Conservation (phyloP, 2,329 filamentous ascomycete genomes). For the Trichoderma polysporum region DNA sequence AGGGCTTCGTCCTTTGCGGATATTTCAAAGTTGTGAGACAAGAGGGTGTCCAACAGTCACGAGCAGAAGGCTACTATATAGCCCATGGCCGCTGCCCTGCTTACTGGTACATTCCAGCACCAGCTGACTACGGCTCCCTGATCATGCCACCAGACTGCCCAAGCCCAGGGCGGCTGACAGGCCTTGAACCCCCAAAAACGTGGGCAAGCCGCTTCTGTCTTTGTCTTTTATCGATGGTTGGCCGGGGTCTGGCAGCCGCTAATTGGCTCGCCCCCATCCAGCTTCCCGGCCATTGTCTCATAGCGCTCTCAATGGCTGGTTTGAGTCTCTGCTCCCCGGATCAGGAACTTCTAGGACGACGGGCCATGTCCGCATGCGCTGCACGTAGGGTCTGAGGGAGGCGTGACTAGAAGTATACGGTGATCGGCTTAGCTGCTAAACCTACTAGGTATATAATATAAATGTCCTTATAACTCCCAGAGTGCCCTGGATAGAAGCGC, state of each 20-base stretch:
- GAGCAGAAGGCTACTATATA: not conserved
- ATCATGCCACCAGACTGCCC: slow-evolving; percentile 3
- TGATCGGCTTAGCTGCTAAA: not conserved
- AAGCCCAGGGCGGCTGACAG: not conserved
- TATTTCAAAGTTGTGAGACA: not conserved
- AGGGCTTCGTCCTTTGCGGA: not conserved
- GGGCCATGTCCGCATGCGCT: not conserved
- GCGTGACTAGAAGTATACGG: not conserved
- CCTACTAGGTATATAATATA: not conserved
- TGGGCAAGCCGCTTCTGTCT: not conserved
- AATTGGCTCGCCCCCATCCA: slow-evolving; percentile 4
- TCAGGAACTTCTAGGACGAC: not conserved
- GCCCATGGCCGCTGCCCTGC: not conserved
- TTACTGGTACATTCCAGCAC: not conserved
- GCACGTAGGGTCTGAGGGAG: not conserved
- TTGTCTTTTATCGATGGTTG: not conserved
- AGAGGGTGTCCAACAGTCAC: not conserved
- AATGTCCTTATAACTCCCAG: not conserved
- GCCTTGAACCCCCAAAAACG: not conserved
- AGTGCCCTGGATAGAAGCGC: not conserved
- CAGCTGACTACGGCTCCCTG: not conserved
- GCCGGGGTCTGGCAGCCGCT: not conserved
- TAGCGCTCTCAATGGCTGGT: not conserved
- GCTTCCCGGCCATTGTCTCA: not conserved
- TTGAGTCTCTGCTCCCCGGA: not conserved